Evolutionary conservation across 2,329 filamentous ascomycete species (phyloP), one percentile per base, ranked within the genome.

Genomic region (Basipetospora chlamydospora): DNA sequence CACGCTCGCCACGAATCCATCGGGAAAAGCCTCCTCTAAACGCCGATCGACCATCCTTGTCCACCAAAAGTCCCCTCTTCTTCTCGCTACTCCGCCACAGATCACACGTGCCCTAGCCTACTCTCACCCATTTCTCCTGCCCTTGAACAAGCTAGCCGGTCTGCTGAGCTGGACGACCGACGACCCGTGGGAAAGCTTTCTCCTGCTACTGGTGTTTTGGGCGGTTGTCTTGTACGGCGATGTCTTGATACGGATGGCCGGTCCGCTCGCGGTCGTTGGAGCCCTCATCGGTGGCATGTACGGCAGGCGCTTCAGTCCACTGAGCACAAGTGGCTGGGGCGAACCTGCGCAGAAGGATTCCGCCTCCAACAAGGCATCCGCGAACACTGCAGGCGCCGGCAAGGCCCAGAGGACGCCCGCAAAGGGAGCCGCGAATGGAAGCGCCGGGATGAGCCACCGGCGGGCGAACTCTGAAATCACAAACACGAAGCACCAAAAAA

Each of bases 151-250:
- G 51, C 58, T 93, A 12, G 80, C 73, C 3, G 90, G 88, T 0
- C 63, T 98, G 42, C 52, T 98, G 43, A 94, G 83, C 60, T 98
- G 90, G 90, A 94, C 85, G 7, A 87, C 81, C 1, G 81, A 74
- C 26, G 90, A 98, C 53, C 77, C 87, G 0, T 98, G 88, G 88
- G 86, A 96, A 64, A 95, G 87, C 64, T 98, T 96, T 52, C 64
- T 98, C 42, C 57, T 98, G 22, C 69, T 98, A 3, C 77, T 77
- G 13, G 68, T 63, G 22, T 98, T 94, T 53, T 98, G 90, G 90
- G 80, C 77, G 3, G 59, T 77, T 9, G 79, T 84, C 11, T 66
- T 95, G 15, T 96, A 96, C 54, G 87, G 86, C 33, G 86, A 92
- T 61, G 63, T 73, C 15, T 65, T 93, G n/a, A 66, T 94, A 45